A percentile compares a stretch with the other conserved stretches of the same genome.
Conservation (phyloP, 768 basidiomycete species). For the Suillus americanus region DNA sequence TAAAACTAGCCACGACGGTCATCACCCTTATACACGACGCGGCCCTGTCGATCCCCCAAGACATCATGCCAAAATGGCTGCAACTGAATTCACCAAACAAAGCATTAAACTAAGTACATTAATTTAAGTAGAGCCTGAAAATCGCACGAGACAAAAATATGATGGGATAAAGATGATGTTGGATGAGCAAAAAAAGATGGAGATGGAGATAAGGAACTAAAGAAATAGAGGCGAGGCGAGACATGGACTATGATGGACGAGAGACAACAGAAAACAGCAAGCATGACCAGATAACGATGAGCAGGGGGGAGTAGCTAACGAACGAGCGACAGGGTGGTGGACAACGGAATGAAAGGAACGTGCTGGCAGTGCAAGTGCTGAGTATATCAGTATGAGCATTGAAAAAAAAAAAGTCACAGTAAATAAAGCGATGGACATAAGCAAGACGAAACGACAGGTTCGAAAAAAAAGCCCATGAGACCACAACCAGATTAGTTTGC, state of each 20-base stretch:
- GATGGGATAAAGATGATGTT: constrained; percentile 18
- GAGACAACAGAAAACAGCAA: not conserved
- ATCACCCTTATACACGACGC: not conserved
- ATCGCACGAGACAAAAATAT: constrained; percentile 14
- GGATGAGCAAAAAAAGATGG: not conserved
- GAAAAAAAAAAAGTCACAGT: not conserved
- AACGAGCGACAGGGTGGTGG: not conserved
- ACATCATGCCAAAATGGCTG: not conserved
- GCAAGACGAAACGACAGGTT: constrained; percentile 2
- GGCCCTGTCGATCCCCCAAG: not conserved
- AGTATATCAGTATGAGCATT: constrained; percentile 10
- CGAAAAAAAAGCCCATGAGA: constrained; percentile 1
- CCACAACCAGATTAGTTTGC: constrained; percentile 12
- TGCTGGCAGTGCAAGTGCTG: constrained; percentile 13
- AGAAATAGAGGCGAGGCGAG: not conserved
- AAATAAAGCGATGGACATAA: not conserved
- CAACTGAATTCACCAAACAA: not conserved
- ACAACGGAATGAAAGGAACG: constrained; percentile 9
- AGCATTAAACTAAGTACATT: constrained; percentile 32
- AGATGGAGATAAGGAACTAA: not conserved
- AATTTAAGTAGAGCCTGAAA: constrained; percentile 9
- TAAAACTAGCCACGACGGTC: not conserved
- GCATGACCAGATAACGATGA: constrained; percentile 3
- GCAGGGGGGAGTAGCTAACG: not conserved
- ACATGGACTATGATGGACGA: not conserved